Evolutionary conservation across 371 early-diverging fungal genomes (phyloP).

Genomic region (Phascolomyces articulosus): DNA sequence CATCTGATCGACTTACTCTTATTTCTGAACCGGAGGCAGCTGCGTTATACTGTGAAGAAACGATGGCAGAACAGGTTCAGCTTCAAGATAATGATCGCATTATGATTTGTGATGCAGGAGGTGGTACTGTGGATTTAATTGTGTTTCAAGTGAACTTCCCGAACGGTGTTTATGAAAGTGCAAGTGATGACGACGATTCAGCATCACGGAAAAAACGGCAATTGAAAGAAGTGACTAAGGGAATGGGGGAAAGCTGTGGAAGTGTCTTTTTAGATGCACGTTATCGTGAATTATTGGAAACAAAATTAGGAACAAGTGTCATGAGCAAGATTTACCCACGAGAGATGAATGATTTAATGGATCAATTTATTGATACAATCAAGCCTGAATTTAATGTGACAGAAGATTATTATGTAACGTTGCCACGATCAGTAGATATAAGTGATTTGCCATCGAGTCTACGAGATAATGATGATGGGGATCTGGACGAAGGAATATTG

Average conservation of each 20-base stretch:
- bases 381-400: slow-evolving; percentile 61
- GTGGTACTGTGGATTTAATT: slow-evolving; percentile 66
- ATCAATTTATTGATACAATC: slow-evolving; percentile 58
- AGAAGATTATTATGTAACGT: slow-evolving; percentile 52
- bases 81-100: slow-evolving; percentile 52
- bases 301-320: slow-evolving; percentile 43
- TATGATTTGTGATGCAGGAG: slow-evolving; percentile 69
- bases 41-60: slow-evolving; percentile 58
- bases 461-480: slow-evolving; percentile 29
- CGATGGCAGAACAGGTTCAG: slow-evolving; percentile 57
- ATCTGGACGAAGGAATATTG: slow-evolving; percentile 53
- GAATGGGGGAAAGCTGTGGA: slow-evolving; percentile 64
- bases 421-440: slow-evolving; percentile 48
- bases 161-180: too few species aligned
- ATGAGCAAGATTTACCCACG: slow-evolving; percentile 42
- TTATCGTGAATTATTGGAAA: slow-evolving; percentile 41
- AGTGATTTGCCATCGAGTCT: slow-evolving; percentile 27
- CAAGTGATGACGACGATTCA: background rate
- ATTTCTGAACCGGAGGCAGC: slow-evolving; percentile 67
- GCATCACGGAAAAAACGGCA: slow-evolving; percentile 20
- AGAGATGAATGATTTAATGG: slow-evolving; percentile 52
- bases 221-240: slow-evolving; percentile 59
- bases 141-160: slow-evolving; percentile 36
- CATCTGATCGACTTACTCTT: slow-evolving; percentile 52
- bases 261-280: slow-evolving; percentile 57